Conservation (phyloP, 2,329 filamentous ascomycete genomes). For the Colletotrichum navitas region DNA sequence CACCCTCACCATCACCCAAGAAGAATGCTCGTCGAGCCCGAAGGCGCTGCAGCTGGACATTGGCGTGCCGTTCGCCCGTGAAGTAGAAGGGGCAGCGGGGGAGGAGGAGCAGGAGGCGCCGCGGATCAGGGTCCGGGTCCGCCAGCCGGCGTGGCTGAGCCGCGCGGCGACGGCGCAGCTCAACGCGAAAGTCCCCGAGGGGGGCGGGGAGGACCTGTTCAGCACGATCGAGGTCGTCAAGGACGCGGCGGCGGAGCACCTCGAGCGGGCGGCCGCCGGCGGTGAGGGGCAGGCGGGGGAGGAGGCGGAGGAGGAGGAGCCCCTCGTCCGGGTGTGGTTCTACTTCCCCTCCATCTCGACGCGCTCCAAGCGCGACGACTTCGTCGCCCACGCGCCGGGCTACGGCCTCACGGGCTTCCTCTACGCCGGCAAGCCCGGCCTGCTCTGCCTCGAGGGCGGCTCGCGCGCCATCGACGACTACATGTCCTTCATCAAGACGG, state of each 20-base stretch:
- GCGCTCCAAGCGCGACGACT: constrained; percentile 68
- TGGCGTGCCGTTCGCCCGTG: constrained; percentile 49
- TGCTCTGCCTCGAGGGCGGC: constrained; percentile 64
- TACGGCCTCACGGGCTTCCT: constrained; percentile 71
- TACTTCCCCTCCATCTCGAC: constrained; percentile 74
- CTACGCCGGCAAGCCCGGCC: constrained; percentile 70
- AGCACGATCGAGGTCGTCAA: constrained; percentile 59
- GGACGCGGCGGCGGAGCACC: constrained; percentile 50
- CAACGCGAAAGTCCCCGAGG: constrained; percentile 54
- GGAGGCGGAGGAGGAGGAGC: constrained; percentile 11
- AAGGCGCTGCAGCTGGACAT: constrained; percentile 52
- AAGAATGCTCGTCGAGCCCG: constrained; percentile 2
- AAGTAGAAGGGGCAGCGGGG: constrained; percentile 29
- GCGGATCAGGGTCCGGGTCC: constrained; percentile 55
- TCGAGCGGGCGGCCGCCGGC: constrained; percentile 44
- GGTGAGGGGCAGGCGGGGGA: background rate
- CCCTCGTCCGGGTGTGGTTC: constrained; percentile 69
- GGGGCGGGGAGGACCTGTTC: constrained; percentile 56
- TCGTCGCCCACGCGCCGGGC: constrained; percentile 64
- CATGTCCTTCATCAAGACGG: constrained; percentile 73
- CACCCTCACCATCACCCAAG: constrained; percentile 44
- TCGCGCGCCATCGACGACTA: constrained; percentile 66
- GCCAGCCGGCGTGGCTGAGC: constrained; percentile 65
- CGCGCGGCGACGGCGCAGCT: constrained; percentile 59
- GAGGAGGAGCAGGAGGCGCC: constrained; percentile 53